Percentiles rank a stretch among this genome's conserved stretches.
Evolutionary conservation across 768 basidiomycete genomes (phyloP).

Genomic region (Pleurotus sapidus): DNA sequence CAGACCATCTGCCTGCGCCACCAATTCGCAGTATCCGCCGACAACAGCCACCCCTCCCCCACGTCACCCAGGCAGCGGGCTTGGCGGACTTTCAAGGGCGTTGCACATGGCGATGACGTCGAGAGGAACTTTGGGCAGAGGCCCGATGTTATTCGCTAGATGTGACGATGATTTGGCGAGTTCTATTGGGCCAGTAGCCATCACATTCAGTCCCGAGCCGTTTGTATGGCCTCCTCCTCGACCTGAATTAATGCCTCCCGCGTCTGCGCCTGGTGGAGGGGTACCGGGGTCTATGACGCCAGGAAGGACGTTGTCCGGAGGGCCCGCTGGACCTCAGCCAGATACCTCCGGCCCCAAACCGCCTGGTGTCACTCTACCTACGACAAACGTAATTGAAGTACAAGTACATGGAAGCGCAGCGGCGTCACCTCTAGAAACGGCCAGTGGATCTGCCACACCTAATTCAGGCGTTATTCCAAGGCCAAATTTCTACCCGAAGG

Average conservation of each 20-base stretch:
- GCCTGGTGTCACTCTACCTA: too few relatives aligned
- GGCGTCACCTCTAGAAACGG: too few relatives aligned
- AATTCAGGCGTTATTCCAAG: slow-evolving; percentile 41
- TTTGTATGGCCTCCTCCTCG: slow-evolving; percentile 16
- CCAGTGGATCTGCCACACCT: background rate
- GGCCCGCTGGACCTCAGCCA: too few relatives aligned
- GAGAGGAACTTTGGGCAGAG: slow-evolving; percentile 14
- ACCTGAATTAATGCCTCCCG: too few relatives aligned
- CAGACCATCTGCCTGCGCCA: slow-evolving; percentile 10
- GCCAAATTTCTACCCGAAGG: slow-evolving; percentile 63
- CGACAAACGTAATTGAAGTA: too few relatives aligned
- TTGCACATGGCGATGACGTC: background rate
- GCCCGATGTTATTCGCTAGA: slow-evolving; percentile 61
- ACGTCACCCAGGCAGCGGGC: background rate
- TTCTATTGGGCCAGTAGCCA: slow-evolving; percentile 57
- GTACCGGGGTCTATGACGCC: too few relatives aligned
- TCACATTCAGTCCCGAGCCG: slow-evolving; percentile 58
- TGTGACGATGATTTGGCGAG: slow-evolving; percentile 47
- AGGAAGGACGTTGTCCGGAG: too few relatives aligned
- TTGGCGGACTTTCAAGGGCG: background rate
- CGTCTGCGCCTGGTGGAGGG: too few relatives aligned
- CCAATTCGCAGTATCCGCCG: background rate
- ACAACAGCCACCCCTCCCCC: slow-evolving; percentile 18
- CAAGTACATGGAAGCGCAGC: too few relatives aligned
- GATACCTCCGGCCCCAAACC: too few relatives aligned